Base-by-base conservation (phyloP, 1,284 basidiomycete genomes). In the Sparassis latifolia region DNA sequence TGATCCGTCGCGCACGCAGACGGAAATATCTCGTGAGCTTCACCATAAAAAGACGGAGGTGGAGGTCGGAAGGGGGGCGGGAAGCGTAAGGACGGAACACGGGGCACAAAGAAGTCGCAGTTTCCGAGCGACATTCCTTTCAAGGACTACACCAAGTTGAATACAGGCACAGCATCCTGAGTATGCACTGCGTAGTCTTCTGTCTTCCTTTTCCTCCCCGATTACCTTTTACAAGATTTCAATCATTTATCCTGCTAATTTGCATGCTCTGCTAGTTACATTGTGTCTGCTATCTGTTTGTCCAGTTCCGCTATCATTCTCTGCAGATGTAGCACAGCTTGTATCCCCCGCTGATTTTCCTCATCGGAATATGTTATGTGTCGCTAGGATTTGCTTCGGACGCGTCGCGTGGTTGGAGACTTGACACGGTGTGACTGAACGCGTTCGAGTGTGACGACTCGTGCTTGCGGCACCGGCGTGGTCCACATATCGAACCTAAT, bases 81-180 rank as follows among this genome's bases (percentile, higher is more conserved):
- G 12, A 41, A 44, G 35, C 32, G 49, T 27, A 48, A 45, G 29
- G 43, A 48, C 48, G 45, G 44, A n/a, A 35, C 54, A 4, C 50
- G 37, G 7, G 35, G 35, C 35, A 6, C 35, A 1, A 37, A 37
- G 35, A 20, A 20, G 20, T 20, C 20, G 20, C 35, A 37, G 4
- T 32, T 31, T 7, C 40, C 50, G 33, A 50, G 49, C 5, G 33
- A 44, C 4, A 55, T 62, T 33, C 50, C 51, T 3, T 52, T 30
- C 52, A 62, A 62, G 49, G 60, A 62, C 43, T 62, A 62, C 46
- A 62, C 57, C 4, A 56, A 57, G 50, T 33, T 58, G n/a, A 53
- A 57, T 43, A 27, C 41, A 3, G 37, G 28, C 40, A 38, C 35
- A n/a, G 35, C 35, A 38, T 38, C 35, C 35, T 38, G n/a, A 38